Evolutionary conservation across 768 basidiomycete genomes (phyloP).

Genomic region (Auricularia heimuer): DNA sequence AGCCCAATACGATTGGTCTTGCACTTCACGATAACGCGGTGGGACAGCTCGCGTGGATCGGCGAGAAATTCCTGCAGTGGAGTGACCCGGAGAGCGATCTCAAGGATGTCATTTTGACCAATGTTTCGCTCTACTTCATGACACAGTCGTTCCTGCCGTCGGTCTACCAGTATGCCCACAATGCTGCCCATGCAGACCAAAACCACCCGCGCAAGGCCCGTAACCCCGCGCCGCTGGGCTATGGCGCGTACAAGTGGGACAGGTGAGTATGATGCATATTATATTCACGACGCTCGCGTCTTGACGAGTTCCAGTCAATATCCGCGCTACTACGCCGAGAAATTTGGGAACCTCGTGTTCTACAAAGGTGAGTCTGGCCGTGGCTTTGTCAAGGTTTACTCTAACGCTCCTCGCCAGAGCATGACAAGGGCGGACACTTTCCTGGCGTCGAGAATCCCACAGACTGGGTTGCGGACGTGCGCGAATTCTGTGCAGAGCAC

Average conservation of each 20-base stretch:
- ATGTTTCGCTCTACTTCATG: conserved; percentile 19
- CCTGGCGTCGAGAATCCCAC: background rate
- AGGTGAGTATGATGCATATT: background rate
- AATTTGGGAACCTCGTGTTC: background rate
- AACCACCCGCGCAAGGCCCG: background rate
- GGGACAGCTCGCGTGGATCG: conserved; percentile 20
- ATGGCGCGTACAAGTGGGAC: conserved; percentile 2
- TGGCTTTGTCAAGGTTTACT: too few species aligned
- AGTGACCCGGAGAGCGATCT: conserved; percentile 9
- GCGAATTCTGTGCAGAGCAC: background rate
- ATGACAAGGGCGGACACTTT: background rate
- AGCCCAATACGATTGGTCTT: conserved; percentile 19
- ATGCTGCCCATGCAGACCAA: background rate
- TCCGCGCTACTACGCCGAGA: background rate
- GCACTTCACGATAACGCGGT: conserved; percentile 19
- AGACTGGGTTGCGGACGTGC: background rate
- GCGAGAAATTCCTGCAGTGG: conserved; percentile 13
- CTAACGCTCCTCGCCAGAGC: background rate
- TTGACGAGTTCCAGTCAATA: background rate
- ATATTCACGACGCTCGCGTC: too few species aligned
- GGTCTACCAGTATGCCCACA: conserved; percentile 13
- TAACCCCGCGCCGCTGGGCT: conserved; percentile 3
- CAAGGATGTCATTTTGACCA: conserved; percentile 12
- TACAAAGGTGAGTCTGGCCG: background rate
- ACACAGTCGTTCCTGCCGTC: conserved; percentile 16